Conservation (phyloP, 2,329 filamentous ascomycete species). For the Colletotrichum sp. region DNA sequence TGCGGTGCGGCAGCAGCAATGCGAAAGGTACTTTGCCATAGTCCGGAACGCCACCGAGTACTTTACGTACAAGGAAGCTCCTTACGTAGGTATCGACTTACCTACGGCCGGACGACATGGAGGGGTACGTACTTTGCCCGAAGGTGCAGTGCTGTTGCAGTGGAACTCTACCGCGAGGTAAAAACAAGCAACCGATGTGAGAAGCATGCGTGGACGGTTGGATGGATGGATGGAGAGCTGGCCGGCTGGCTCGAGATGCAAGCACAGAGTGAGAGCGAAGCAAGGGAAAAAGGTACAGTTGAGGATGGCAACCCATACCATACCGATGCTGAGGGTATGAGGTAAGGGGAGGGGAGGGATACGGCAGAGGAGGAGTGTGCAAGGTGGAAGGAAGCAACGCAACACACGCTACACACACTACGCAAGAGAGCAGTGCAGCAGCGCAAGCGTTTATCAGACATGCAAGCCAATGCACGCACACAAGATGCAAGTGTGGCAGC, state of each 20-base stretch:
- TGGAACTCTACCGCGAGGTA: not conserved
- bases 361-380: not conserved
- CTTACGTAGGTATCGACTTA: not conserved
- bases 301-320: not conserved
- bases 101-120: not conserved
- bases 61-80: constrained; percentile 5
- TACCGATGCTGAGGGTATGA: not conserved
- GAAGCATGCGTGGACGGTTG: not conserved
- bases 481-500: constrained; percentile 18
- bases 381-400: not conserved
- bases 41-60: not conserved
- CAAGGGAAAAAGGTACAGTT: not conserved
- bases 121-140: not conserved
- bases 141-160: not conserved
- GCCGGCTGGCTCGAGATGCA: not conserved
- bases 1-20: not conserved
- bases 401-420: not conserved
- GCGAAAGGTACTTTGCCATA: constrained; percentile 15
- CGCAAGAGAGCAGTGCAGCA: not conserved
- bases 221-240: not conserved
- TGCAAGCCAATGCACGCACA: constrained; percentile 20
- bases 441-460: constrained; percentile 19
- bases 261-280: not conserved
- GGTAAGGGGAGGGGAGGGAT: not conserved
- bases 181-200: not conserved